phyloP scores from a whole-genome alignment of 1,284 basidiomycete genomes.

The Heterobasidion parviporum region DNA sequence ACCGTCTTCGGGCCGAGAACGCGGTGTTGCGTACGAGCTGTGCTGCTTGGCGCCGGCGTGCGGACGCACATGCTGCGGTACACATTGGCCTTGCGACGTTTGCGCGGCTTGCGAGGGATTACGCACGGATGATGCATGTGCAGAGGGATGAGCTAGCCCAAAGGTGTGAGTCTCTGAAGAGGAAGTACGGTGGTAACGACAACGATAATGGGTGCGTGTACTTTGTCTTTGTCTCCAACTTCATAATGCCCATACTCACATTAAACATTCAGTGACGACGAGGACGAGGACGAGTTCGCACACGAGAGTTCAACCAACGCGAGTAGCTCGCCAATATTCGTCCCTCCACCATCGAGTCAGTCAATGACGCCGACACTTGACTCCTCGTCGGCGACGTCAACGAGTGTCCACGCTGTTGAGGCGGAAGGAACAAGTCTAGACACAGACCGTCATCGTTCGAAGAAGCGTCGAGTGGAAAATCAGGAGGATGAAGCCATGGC shows the following conservation, averaged over 20 bases:
- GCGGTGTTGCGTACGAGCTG: conserved; percentile 37
- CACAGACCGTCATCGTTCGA: neutral
- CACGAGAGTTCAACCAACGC: neutral
- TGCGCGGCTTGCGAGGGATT: conserved; percentile 37
- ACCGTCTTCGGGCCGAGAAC: conserved; percentile 43
- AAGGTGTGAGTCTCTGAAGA: conserved; percentile 24
- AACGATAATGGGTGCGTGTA: neutral
- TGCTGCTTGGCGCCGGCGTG: conserved; percentile 47
- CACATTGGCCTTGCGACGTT: conserved; percentile 45
- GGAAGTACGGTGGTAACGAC: neutral
- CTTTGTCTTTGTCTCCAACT: neutral
- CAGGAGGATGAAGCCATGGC: neutral
- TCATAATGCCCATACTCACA: neutral
- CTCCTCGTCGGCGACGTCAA: neutral
- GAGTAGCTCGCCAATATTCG: neutral
- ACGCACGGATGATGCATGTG: conserved; percentile 34
- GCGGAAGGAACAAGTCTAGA: neutral
- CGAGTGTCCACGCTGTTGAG: neutral
- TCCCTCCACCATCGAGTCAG: neutral
- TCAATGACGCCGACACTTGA: neutral
- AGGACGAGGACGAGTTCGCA: neutral
- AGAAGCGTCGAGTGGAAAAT: neutral
- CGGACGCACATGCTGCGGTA: conserved; percentile 46
- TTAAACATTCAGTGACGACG: neutral
- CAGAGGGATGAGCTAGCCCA: conserved; percentile 34